Conservation (phyloP, 2,329 filamentous ascomycete genomes). For the Exophiala phaeomuriformis region DNA sequence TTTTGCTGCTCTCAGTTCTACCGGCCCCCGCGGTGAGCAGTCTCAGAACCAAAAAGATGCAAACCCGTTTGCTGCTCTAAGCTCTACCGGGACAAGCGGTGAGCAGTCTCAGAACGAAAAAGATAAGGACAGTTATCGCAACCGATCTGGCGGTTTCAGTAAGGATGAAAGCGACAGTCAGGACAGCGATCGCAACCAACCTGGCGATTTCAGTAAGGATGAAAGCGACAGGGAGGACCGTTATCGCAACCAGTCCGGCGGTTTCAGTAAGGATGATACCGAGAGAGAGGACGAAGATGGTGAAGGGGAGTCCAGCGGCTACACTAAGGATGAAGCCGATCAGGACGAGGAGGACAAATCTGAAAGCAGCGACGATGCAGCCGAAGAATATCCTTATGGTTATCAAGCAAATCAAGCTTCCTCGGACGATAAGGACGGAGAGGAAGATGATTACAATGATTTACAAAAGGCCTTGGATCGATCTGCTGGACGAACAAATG, state of each 20-base stretch:
- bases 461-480: conserved; percentile 16
- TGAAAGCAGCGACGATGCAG: conserved; percentile 12
- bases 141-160: too few species aligned
- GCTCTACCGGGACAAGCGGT: neutral
- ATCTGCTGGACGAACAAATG: conserved; percentile 8
- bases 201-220: too few species aligned
- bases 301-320: conserved; percentile 14
- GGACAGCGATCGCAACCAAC: too few species aligned
- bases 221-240: too few species aligned
- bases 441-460: conserved; percentile 21
- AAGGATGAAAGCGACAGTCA: too few species aligned
- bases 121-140: too few species aligned
- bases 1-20: conserved; percentile 10
- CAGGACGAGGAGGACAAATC: conserved; percentile 15
- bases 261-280: neutral
- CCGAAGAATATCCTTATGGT: conserved; percentile 15
- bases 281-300: conserved; percentile 10
- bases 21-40: neutral
- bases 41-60: neutral
- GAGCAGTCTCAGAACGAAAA: neutral
- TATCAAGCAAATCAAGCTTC: conserved; percentile 14
- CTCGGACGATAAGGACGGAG: conserved; percentile 15
- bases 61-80: neutral
- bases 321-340: conserved; percentile 14
- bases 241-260: neutral